Conservation (phyloP, 2,329 filamentous ascomycete genomes). For the Ophiostoma angusticollis region DNA sequence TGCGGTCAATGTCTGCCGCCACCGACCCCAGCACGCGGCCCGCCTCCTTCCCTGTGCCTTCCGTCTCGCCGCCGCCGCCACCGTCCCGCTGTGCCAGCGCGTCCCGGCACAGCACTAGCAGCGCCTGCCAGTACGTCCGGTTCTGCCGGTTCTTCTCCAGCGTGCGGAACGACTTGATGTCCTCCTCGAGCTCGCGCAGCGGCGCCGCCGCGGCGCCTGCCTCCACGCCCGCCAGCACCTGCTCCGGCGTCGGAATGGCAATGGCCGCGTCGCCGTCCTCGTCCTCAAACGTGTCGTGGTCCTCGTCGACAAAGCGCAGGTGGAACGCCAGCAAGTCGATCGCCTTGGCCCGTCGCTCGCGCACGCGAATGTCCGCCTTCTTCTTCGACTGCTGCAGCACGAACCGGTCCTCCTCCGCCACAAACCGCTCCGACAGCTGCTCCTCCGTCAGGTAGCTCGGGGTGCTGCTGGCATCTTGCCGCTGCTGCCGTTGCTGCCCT, state of each 20-base stretch:
- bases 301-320: constrained; percentile 73
- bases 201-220: constrained; percentile 23
- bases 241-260: constrained; percentile 65
- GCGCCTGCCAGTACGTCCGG: constrained; percentile 82
- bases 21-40: constrained; percentile 74
- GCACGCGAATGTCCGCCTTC: constrained; percentile 89
- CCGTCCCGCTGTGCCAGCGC: constrained; percentile 49
- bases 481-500: constrained; percentile 13
- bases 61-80: constrained; percentile 19
- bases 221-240: constrained; percentile 52
- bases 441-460: constrained; percentile 47
- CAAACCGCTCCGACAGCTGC: constrained; percentile 68
- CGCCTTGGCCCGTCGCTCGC: constrained; percentile 77
- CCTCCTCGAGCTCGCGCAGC: constrained; percentile 64
- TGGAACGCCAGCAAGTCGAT: constrained; percentile 92
- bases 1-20: constrained; percentile 72
- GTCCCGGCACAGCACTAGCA: constrained; percentile 74
- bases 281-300: constrained; percentile 76
- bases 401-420: constrained; percentile 90
- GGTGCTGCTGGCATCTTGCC: constrained; percentile 8
- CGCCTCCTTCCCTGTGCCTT: constrained; percentile 49
- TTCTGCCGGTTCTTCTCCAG: constrained; percentile 70
- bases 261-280: constrained; percentile 61
- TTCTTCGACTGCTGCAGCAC: constrained; percentile 95
- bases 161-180: constrained; percentile 66